Evolutionary conservation across 768 basidiomycete species (phyloP).

Genomic region (Xerocomellus intermedius): DNA sequence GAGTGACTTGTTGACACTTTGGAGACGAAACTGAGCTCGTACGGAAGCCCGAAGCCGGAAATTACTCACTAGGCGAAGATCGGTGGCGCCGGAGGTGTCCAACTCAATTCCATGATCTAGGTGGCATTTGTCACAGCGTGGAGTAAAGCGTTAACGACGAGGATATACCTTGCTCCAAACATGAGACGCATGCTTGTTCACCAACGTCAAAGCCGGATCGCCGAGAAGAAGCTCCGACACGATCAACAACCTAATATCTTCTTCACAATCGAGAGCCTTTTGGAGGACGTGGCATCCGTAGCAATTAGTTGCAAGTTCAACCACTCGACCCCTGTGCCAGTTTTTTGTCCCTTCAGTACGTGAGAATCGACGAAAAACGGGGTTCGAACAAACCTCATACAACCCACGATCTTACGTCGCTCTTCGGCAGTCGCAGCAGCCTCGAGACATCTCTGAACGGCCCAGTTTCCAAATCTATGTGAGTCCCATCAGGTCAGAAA

Average conservation of each 20-base stretch:
- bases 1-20: slow-evolving; percentile 85
- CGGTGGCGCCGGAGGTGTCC: slow-evolving; percentile 84
- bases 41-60: background rate
- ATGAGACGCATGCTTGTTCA: slow-evolving; percentile 89
- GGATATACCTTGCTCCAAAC: slow-evolving; percentile 81
- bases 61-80: slow-evolving; percentile 76
- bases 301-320: slow-evolving; percentile 85
- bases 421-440: slow-evolving; percentile 74
- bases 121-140: slow-evolving; percentile 5
- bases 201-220: slow-evolving; percentile 81
- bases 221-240: slow-evolving; percentile 82
- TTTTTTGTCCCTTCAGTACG: background rate
- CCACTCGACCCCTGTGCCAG: slow-evolving; percentile 64
- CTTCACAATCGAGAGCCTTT: slow-evolving; percentile 88
- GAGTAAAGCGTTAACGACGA: background rate
- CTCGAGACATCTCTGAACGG: slow-evolving; percentile 83
- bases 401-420: slow-evolving; percentile 75
- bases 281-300: slow-evolving; percentile 89
- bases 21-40: slow-evolving; percentile 1
- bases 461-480: slow-evolving; percentile 87
- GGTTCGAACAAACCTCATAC: slow-evolving; percentile 65
- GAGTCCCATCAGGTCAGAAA: slow-evolving; percentile 7
- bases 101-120: slow-evolving; percentile 87
- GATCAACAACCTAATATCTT: slow-evolving; percentile 78
- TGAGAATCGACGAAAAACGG: slow-evolving; percentile 3